These are phyloP conservation scores for Micromonas commoda DNA, from an alignment of 139 green algal genomes.

Conservation along the genomic window DNA sequence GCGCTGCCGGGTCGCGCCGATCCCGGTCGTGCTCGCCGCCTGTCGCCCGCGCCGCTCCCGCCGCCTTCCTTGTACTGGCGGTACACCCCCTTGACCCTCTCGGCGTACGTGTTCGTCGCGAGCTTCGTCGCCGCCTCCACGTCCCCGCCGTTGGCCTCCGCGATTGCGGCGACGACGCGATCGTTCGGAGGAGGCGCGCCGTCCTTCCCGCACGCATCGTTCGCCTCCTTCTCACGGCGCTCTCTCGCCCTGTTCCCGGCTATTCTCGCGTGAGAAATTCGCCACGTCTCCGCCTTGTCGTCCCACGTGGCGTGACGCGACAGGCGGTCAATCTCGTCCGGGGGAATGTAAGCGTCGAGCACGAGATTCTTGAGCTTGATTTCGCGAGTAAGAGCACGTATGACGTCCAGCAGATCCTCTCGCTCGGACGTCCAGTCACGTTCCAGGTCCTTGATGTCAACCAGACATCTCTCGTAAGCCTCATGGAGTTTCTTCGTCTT, in stretches of 20 bases:
- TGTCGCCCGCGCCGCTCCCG: too few species aligned
- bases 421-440: slow-evolving; percentile 33
- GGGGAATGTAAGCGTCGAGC: slow-evolving; percentile 25
- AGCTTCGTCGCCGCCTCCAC: too few species aligned
- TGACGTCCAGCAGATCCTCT: slow-evolving; percentile 38
- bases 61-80: too few species aligned
- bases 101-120: too few species aligned
- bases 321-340: background rate
- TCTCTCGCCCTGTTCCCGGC: background rate
- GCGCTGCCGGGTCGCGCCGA: too few species aligned
- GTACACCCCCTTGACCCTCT: too few species aligned
- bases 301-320: background rate
- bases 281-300: slow-evolving; percentile 31
- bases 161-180: too few species aligned
- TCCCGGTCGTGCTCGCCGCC: too few species aligned
- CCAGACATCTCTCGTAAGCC: background rate
- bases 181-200: too few species aligned
- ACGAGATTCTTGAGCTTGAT: slow-evolving; percentile 35
- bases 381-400: slow-evolving; percentile 30
- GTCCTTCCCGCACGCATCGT: too few species aligned
- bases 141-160: too few species aligned
- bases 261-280: background rate
- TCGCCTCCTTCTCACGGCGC: background rate
- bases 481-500: slow-evolving; percentile 40
- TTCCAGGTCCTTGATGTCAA: slow-evolving; percentile 27